These are phyloP conservation scores for Saturnispora zaruensis DNA, from an alignment of 805 yeast genomes.

Conservation along the genomic window DNA sequence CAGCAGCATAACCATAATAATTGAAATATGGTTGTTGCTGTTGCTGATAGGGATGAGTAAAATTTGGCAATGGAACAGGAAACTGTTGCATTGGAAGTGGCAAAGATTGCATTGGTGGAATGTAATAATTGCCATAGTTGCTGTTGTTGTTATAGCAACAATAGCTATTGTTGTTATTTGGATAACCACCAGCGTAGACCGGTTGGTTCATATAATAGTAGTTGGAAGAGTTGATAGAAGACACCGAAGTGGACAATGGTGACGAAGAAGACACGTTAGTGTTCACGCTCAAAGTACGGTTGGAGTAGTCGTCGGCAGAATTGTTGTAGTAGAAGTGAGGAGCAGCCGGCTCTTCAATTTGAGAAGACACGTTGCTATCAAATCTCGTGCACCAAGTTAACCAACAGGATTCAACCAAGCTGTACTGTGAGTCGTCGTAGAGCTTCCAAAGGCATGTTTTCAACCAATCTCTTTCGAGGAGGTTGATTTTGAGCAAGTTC, in stretches of 20 bases:
- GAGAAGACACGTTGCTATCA: neutral
- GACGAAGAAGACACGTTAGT: constrained; percentile 6
- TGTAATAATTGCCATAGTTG: neutral
- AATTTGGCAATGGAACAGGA: neutral
- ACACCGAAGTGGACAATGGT: constrained; percentile 12
- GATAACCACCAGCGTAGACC: neutral
- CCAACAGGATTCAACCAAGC: constrained; percentile 31
- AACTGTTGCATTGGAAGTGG: neutral
- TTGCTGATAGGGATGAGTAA: neutral
- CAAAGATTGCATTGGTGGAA: neutral
- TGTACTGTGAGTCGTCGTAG: constrained; percentile 25
- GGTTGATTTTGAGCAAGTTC: constrained; percentile 48
- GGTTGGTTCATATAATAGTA: neutral
- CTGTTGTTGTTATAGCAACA: neutral
- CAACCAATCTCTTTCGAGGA: constrained; percentile 52
- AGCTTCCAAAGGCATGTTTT: constrained; percentile 24
- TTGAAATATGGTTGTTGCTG: neutral
- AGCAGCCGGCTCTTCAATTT: constrained; percentile 2
- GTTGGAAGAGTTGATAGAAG: constrained; percentile 11
- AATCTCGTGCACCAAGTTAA: constrained; percentile 29
- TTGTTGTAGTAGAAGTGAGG: neutral
- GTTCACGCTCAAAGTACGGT: neutral
- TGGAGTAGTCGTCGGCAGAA: neutral
- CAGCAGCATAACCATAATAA: constrained; percentile 6
- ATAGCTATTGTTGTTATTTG: neutral